Percentiles rank a stretch among this genome's conserved stretches.
Conservation (phyloP, 225 moss, liverwort and hornwort genomes). For the Physcomitrium patens region DNA sequence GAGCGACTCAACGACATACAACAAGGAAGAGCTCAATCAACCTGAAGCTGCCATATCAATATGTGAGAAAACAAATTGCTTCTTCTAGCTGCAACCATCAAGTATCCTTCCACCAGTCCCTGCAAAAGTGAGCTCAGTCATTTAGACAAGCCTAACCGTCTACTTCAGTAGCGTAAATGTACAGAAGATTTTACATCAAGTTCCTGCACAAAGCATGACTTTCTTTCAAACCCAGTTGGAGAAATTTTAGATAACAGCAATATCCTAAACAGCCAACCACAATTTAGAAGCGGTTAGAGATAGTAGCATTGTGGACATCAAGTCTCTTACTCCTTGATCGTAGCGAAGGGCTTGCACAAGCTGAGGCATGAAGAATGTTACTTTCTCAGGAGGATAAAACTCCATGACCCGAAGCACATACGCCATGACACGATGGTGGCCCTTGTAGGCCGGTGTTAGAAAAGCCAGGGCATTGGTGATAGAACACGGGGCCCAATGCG, state of each 20-base stretch:
- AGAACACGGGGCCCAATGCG: conserved; percentile 83
- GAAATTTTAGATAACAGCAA: conserved; percentile 11
- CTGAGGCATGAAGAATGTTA: conserved; percentile 95
- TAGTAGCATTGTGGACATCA: conserved; percentile 2
- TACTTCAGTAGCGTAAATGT: too few relatives aligned
- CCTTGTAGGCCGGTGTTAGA: conserved; percentile 78
- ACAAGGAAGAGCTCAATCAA: conserved; percentile 21
- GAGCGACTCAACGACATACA: conserved; percentile 16
- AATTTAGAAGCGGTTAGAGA: conserved; percentile 1
- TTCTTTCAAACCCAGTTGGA: not conserved
- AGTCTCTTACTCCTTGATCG: conserved; percentile 67
- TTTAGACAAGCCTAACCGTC: not conserved
- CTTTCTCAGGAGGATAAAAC: conserved; percentile 79
- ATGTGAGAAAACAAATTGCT: conserved; percentile 95
- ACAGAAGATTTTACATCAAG: too few relatives aligned
- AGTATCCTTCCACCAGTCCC: conserved; percentile 85
- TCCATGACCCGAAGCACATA: conserved; percentile 91
- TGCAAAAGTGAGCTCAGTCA: conserved; percentile 30
- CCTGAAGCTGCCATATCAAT: conserved; percentile 94
- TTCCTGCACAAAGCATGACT: not conserved
- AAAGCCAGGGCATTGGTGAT: conserved; percentile 81
- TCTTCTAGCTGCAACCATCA: conserved; percentile 86
- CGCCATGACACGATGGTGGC: conserved; percentile 87
- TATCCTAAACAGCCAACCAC: not conserved
- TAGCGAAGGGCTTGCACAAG: conserved; percentile 85